These are phyloP conservation scores for Nicotiana sylvestris DNA, from an alignment of 257 asterid species.

Conservation along the genomic window DNA sequence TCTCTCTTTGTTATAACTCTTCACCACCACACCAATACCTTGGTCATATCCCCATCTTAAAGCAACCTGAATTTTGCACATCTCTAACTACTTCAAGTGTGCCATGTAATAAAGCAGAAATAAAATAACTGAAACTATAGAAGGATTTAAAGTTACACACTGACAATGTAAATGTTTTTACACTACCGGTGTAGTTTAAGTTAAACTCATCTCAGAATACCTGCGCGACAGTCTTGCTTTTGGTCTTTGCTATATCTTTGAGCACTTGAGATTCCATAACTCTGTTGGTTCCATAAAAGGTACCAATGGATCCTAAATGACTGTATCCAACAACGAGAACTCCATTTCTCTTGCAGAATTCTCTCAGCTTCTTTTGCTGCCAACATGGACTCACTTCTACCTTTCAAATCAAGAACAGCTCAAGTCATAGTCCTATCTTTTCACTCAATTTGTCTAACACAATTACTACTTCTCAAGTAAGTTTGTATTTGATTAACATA, in stretches of 20 bases:
- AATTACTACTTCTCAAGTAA: neutral
- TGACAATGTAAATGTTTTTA: neutral
- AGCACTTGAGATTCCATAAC: constrained; percentile 49
- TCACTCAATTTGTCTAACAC: neutral
- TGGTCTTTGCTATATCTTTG: constrained; percentile 42
- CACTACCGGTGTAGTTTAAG: neutral
- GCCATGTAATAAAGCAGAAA: no score
- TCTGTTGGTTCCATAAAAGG: constrained; percentile 55
- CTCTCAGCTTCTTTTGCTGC: constrained; percentile 64
- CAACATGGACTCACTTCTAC: constrained; percentile 78
- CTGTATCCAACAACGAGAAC: constrained; percentile 51
- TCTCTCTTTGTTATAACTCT: constrained; percentile 61
- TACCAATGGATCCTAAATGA: constrained; percentile 47
- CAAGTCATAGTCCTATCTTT: neutral
- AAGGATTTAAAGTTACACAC: neutral
- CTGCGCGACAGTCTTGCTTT: constrained; percentile 59
- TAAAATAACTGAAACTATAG: no score
- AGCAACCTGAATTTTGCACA: constrained; percentile 39
- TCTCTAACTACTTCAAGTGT: no score
- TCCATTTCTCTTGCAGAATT: constrained; percentile 50
- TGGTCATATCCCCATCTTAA: constrained; percentile 72
- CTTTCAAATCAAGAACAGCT: constrained; percentile 23
- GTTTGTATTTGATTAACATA: neutral
- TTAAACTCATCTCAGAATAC: constrained; percentile 17
- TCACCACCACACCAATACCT: constrained; percentile 50